These are phyloP conservation scores for Mortierella sp. DNA, from an alignment of 371 early-diverging fungal genomes.

Conservation along the genomic window DNA sequence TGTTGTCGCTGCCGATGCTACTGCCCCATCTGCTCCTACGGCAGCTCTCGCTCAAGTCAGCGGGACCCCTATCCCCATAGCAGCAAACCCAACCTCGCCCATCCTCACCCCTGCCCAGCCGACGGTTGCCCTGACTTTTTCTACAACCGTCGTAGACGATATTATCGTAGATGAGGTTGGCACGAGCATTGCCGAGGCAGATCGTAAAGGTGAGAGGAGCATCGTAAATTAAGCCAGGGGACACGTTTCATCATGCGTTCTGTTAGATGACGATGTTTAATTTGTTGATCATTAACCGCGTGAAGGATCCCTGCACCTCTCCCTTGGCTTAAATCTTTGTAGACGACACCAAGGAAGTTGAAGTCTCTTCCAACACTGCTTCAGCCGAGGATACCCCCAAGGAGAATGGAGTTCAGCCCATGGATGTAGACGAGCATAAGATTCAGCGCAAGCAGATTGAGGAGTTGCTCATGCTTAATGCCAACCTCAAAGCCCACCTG, in stretches of 20 bases:
- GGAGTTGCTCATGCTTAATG: conserved; percentile 10
- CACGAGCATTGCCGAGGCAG: conserved; percentile 3
- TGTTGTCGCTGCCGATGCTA: not conserved
- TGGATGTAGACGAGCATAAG: conserved; percentile 3
- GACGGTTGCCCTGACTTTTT: conserved; percentile 2
- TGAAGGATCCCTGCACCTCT: too few species aligned
- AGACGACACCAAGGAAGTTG: too few species aligned
- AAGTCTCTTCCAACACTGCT: too few species aligned
- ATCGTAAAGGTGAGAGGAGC: conserved; percentile 8
- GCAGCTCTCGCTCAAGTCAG: not conserved
- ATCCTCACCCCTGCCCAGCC: conserved; percentile 2
- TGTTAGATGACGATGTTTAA: too few species aligned
- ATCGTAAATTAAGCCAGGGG: not conserved
- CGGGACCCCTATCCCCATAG: not conserved
- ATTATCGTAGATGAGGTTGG: too few species aligned
- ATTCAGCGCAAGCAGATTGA: conserved; percentile 7
- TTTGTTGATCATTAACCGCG: too few species aligned
- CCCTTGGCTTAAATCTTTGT: too few species aligned
- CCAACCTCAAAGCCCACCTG: conserved; percentile 2
- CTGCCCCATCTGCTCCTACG: conserved; percentile 4
- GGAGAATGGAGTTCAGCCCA: not conserved
- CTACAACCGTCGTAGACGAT: conserved; percentile 1
- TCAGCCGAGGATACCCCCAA: not conserved
- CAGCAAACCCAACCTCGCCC: conserved; percentile 13
- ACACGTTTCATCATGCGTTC: too few species aligned